A percentile compares a stretch with the other conserved stretches of the same genome.
Conservation (phyloP, 1,284 basidiomycete genomes). For the Schizopora paradoxa region DNA sequence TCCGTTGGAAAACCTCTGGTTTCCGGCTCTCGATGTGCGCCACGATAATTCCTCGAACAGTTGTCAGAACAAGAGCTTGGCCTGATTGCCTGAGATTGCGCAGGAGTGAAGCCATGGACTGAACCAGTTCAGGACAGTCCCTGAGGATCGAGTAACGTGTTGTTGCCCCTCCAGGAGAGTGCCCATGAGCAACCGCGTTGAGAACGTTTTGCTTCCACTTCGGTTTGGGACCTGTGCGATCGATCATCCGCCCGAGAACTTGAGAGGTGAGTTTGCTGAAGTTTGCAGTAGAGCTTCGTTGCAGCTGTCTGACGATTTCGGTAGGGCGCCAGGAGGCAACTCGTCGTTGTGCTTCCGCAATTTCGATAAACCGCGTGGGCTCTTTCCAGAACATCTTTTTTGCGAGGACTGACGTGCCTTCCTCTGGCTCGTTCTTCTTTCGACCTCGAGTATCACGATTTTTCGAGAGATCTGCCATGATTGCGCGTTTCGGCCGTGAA, state of each 20-base stretch:
- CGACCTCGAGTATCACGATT: neutral
- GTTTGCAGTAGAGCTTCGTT: neutral
- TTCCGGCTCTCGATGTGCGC: neutral
- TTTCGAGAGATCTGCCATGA: neutral
- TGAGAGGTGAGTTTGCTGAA: conserved; percentile 1
- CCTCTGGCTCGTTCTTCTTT: neutral
- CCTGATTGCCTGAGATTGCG: neutral
- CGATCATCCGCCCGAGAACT: conserved; percentile 5
- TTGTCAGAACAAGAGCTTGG: neutral
- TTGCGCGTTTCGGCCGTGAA: neutral
- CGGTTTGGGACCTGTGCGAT: neutral
- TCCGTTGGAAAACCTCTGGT: neutral
- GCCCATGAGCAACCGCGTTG: neutral
- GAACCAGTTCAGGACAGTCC: conserved; percentile 3
- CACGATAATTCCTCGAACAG: conserved; percentile 4
- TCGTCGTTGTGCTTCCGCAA: neutral
- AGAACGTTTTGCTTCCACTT: conserved; percentile 1
- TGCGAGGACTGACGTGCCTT: neutral
- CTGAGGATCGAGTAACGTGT: neutral
- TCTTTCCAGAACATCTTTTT: no score
- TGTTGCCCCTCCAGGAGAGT: neutral
- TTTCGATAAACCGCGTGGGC: no score
- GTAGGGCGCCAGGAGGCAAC: neutral
- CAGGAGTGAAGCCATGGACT: neutral
- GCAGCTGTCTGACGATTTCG: neutral